Evolutionary conservation across 2,329 filamentous ascomycete genomes (phyloP), one percentile per base, ranked within the genome.

Genomic region (Aureobasidium vineae): DNA sequence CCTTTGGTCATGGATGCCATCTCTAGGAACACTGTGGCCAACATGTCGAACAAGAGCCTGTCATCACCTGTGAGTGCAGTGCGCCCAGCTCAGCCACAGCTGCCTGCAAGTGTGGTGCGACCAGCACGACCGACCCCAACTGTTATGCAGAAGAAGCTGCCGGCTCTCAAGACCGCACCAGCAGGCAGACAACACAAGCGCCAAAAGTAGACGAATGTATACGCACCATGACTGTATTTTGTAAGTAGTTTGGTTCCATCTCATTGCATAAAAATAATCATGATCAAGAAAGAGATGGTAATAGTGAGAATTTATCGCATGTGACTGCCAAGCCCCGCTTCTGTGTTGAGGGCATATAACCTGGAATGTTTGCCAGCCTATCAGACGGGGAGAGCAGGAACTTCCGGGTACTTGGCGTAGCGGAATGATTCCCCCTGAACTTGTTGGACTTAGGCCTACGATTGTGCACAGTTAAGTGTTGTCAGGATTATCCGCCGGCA

Each of bases 201-300:
- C 33, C 52, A 41, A 31, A 63, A 41, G 36, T 63, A 52, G 21
- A 63, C 1, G 16, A 26, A 10, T 19, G 19, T 31, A 31, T 38
- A 8, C n/a, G 16, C n/a, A 53, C 31, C 2, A 36, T n/a, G 16
- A 26, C n/a, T 49, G 26, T 4, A 10, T 15, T 7, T 11, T 41
- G 59, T 63, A 52, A 41, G 59, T 63, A 52, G 59, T 52, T 13
- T 21, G 52, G 41, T 63, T 19, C 50, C 59, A 50, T 52, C 3
- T 7, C 45, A 15, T 47, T 10, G 11, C 28, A 19, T 19, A 50
- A 45, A 16, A 21, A 38, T 21, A 53, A 53, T 38, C 31, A 53
- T 21, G 5, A 38, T 40, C 28, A 52, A 54, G 33, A 38, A 38
- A 53, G 50, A 53, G 50, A 38, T 36, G 50, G 28, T 36, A 19